Evolutionary conservation across 1,139 yeast genomes (phyloP).

Genomic region (Nadsonia starkeyi-henricii): DNA sequence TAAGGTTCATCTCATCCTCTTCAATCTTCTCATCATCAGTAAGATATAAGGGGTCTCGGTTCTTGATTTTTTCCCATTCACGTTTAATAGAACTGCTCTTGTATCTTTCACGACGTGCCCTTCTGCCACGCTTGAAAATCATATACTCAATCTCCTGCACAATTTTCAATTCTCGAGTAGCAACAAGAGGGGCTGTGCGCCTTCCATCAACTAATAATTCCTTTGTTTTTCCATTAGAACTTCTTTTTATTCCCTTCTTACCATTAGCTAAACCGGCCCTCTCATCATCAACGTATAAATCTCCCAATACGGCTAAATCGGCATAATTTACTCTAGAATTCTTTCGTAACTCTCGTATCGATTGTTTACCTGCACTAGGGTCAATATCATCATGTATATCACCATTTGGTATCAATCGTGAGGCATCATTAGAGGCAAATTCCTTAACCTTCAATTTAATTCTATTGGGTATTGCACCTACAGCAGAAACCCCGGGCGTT

Average conservation of each 20-base stretch:
- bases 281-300: background rate
- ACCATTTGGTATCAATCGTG: background rate
- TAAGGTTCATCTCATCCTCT: constrained; percentile 2
- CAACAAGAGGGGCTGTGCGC: constrained; percentile 1
- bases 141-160: constrained; percentile 16
- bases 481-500: constrained; percentile 1
- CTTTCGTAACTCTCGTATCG: background rate
- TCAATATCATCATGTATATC: background rate
- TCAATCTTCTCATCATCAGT: constrained; percentile 19
- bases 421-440: background rate
- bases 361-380: background rate
- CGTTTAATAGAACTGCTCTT: constrained; percentile 16
- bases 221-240: constrained; percentile 1
- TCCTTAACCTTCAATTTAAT: background rate
- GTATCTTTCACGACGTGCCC: constrained; percentile 13
- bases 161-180: constrained; percentile 11
- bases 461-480: constrained; percentile 1
- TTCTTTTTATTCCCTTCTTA: background rate
- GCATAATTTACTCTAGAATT: background rate
- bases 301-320: background rate
- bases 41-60: constrained; percentile 20
- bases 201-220: background rate
- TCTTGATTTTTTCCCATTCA: constrained; percentile 19
- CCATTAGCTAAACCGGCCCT: background rate
- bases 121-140: constrained; percentile 14